Evolutionary conservation across 2,329 filamentous ascomycete species (phyloP).

Genomic region (Pseudopithomyces maydicus): DNA sequence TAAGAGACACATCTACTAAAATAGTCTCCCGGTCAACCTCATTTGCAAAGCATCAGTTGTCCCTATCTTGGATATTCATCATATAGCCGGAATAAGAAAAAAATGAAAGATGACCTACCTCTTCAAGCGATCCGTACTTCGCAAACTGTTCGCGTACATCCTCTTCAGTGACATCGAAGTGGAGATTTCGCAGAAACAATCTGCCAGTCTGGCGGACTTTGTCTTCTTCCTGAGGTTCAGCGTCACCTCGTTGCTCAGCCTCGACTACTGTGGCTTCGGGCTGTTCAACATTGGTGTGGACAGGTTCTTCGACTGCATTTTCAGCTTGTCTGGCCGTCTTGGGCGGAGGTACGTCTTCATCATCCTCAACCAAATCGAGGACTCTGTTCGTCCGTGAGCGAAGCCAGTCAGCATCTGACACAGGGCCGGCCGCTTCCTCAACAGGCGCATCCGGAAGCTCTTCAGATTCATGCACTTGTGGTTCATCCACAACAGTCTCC

Average conservation of each 20-base stretch:
- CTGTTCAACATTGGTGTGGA: not conserved
- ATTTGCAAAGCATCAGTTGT: constrained; percentile 97
- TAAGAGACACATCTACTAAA: constrained; percentile 99
- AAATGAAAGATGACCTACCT: constrained; percentile 68
- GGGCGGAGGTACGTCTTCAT: constrained; percentile 51
- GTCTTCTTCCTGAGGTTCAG: constrained; percentile 55
- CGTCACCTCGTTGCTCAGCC: constrained; percentile 43
- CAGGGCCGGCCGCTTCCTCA: constrained; percentile 45
- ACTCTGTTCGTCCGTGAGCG: constrained; percentile 85
- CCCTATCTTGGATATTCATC: constrained; percentile 99
- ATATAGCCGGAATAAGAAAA: constrained; percentile 49
- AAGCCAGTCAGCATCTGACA: constrained; percentile 88
- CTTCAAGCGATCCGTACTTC: constrained; percentile 76
- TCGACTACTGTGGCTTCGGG: constrained; percentile 12
- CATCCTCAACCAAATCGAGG: constrained; percentile 81
- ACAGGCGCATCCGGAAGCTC: constrained; percentile 17
- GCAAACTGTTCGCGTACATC: constrained; percentile 76
- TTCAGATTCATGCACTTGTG: constrained; percentile 22
- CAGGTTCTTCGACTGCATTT: not conserved
- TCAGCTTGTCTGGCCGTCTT: constrained; percentile 11
- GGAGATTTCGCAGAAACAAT: constrained; percentile 86
- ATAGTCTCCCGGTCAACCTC: constrained; percentile 94
- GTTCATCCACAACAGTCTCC: not conserved
- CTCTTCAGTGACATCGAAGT: constrained; percentile 77
- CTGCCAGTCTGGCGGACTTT: constrained; percentile 74